These are phyloP conservation scores for Quercus gilva DNA, from an alignment of 306 rosid species.

Conservation along the genomic window DNA sequence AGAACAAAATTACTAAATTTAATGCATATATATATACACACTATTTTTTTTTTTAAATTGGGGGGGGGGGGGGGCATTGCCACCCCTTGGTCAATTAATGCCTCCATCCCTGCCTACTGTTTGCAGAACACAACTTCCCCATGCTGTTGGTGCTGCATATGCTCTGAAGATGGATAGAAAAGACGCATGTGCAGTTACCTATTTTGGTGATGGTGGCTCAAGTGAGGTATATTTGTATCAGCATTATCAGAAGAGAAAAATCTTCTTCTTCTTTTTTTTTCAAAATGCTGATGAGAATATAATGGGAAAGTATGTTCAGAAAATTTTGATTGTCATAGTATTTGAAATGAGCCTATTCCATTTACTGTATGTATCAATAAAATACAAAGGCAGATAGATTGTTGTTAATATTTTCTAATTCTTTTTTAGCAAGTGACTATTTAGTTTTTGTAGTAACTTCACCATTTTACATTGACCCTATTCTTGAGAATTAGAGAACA, in stretches of 20 bases:
- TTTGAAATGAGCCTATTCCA: too few species aligned
- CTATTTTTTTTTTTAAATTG: too few species aligned
- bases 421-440: neutral
- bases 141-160: conserved; percentile 98
- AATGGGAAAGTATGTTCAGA: neutral
- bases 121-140: conserved; percentile 78
- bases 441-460: neutral
- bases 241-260: neutral
- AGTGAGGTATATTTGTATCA: conserved; percentile 65
- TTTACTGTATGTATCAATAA: neutral
- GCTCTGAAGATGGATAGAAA: conserved; percentile 84
- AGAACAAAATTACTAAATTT: too few species aligned
- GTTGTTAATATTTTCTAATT: neutral
- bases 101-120: neutral
- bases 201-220: conserved; percentile 94
- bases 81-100: too few species aligned
- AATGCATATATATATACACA: too few species aligned
- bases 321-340: too few species aligned
- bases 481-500: neutral
- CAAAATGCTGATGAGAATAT: neutral
- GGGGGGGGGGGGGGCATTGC: too few species aligned
- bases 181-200: conserved; percentile 81
- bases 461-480: neutral
- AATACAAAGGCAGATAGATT: neutral
- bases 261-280: neutral